phyloP scores from a whole-genome alignment of 768 basidiomycete species.

The Auricularia cornea region DNA sequence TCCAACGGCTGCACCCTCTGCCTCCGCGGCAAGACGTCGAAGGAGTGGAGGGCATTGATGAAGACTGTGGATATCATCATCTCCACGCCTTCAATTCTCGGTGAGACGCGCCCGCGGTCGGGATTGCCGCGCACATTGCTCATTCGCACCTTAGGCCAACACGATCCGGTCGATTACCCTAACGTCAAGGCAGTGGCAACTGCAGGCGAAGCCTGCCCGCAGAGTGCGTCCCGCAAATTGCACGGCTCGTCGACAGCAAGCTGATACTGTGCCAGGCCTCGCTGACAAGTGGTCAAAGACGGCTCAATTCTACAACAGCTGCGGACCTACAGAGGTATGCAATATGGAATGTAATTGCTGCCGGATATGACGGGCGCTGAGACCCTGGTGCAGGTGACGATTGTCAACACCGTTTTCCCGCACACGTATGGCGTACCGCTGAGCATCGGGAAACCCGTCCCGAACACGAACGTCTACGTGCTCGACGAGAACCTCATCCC shows the following conservation, averaged over 20 bases:
- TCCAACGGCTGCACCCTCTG: slow-evolving; percentile 46
- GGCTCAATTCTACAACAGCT: slow-evolving; percentile 42
- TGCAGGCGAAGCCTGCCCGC: slow-evolving; percentile 50
- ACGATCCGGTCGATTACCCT: slow-evolving; percentile 45
- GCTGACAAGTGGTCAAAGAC: slow-evolving; percentile 39
- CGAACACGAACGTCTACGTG: slow-evolving; percentile 25
- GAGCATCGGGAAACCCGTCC: slow-evolving; percentile 5
- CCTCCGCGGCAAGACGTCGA: slow-evolving; percentile 41
- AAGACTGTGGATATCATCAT: slow-evolving; percentile 45
- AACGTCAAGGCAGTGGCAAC: slow-evolving; percentile 46
- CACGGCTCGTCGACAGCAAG: background rate
- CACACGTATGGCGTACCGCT: slow-evolving; percentile 1
- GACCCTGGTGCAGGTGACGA: slow-evolving; percentile 9
- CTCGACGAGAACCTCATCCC: slow-evolving; percentile 26
- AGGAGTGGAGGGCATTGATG: slow-evolving; percentile 43
- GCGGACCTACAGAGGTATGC: slow-evolving; percentile 48
- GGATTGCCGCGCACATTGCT: background rate
- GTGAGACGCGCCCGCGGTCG: slow-evolving; percentile 9
- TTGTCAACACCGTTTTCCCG: slow-evolving; percentile 10
- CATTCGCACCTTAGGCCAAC: slow-evolving; percentile 21
- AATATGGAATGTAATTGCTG: slow-evolving; percentile 27
- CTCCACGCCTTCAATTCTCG: slow-evolving; percentile 44
- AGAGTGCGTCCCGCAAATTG: slow-evolving; percentile 25
- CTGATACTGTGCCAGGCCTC: slow-evolving; percentile 17
- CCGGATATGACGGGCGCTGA: slow-evolving; percentile 1